Percentiles rank a stretch among this genome's conserved stretches.
Conservation (phyloP, 768 basidiomycete genomes). For the Boletales sp. region DNA sequence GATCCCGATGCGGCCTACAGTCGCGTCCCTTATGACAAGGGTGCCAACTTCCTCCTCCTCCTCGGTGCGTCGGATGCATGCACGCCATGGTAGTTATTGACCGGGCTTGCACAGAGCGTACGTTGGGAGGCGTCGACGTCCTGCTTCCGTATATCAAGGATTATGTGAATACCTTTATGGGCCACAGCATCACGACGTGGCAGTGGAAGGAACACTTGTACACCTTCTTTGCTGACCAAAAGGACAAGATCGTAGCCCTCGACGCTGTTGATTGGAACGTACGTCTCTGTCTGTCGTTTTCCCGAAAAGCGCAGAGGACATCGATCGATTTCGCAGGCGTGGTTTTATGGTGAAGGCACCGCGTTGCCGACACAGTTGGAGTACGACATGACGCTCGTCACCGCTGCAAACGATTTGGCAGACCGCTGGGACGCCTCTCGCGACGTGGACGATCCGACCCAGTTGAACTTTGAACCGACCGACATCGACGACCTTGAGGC, state of each 20-base stretch:
- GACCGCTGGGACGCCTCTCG: constrained; percentile 50
- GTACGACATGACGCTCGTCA: constrained; percentile 53
- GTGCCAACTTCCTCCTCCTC: constrained; percentile 82
- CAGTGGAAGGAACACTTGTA: constrained; percentile 60
- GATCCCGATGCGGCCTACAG: constrained; percentile 77
- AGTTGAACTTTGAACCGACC: constrained; percentile 38
- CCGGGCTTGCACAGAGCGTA: constrained; percentile 36
- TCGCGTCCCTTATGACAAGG: constrained; percentile 84
- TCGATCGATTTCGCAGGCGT: constrained; percentile 32
- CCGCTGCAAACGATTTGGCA: constrained; percentile 50
- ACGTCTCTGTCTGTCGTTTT: constrained; percentile 10
- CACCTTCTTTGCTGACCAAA: constrained; percentile 42
- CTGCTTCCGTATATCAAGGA: constrained; percentile 56
- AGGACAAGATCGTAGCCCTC: constrained; percentile 46
- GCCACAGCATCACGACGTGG: constrained; percentile 53
- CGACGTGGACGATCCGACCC: constrained; percentile 26
- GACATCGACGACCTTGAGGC: constrained; percentile 49
- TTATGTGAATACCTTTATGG: constrained; percentile 53
- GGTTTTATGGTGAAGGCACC: constrained; percentile 55
- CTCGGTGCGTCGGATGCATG: constrained; percentile 47
- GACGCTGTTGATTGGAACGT: constrained; percentile 57
- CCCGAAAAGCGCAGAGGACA: not conserved
- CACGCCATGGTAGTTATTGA: not conserved
- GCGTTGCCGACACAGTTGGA: constrained; percentile 46
- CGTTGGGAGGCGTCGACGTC: constrained; percentile 51